These are phyloP conservation scores for Trametes meyenii DNA, from an alignment of 768 basidiomycete genomes.

Conservation along the genomic window DNA sequence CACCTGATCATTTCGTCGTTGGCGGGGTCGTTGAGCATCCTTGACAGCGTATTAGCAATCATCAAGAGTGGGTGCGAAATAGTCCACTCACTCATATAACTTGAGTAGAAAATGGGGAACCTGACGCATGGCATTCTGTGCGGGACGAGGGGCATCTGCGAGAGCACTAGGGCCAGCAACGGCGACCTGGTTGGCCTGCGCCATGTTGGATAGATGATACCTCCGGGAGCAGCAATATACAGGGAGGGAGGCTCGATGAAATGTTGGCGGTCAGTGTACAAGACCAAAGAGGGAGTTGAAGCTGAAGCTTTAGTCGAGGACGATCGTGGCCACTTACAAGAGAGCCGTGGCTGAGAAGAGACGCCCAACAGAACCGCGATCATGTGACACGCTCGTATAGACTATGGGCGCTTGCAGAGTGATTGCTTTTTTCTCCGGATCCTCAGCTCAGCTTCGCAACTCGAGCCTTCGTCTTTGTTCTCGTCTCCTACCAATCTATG, in stretches of 20 bases:
- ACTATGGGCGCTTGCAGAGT: too few species aligned
- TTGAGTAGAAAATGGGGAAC: conserved; percentile 92
- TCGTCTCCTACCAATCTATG: too few species aligned
- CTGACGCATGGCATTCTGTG: conserved; percentile 46
- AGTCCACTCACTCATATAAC: conserved; percentile 74
- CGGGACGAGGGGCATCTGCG: conserved; percentile 41
- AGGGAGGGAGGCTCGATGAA: background rate
- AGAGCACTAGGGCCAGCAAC: conserved; percentile 47
- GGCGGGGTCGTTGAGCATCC: conserved; percentile 88
- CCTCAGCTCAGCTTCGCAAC: too few species aligned
- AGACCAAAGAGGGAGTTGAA: background rate
- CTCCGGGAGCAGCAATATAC: background rate
- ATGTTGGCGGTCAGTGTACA: background rate
- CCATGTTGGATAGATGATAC: conserved; percentile 36
- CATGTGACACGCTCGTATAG: too few species aligned
- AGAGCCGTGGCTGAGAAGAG: too few species aligned
- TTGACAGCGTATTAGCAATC: conserved; percentile 34
- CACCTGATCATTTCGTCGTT: conserved; percentile 87
- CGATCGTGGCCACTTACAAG: too few species aligned
- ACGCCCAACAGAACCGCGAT: too few species aligned
- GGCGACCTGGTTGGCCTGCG: conserved; percentile 57
- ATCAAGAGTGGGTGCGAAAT: background rate
- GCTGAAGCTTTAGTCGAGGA: background rate
- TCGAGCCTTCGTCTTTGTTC: too few species aligned
- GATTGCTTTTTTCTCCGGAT: too few species aligned